Evolutionary conservation across 2,329 filamentous ascomycete genomes (phyloP), one percentile per base, ranked within the genome.

Genomic region (Stemphylium lycopersici): DNA sequence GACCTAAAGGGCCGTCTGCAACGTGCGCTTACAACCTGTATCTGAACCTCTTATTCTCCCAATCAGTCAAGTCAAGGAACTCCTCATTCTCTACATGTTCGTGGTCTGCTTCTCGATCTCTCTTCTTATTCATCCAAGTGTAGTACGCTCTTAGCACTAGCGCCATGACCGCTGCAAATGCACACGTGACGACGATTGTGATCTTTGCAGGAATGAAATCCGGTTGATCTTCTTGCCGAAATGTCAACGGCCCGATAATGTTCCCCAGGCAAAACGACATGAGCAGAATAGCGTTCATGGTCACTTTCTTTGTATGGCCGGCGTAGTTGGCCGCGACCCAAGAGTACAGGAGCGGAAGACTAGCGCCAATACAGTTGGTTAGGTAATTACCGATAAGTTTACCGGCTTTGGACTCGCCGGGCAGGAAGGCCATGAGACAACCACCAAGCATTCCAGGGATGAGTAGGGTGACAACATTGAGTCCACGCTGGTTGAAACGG

Each of bases 251-350:
- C 0, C 69, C 76, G 4, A 79, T 71, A 43, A 80, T 77, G 43
- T 79, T 80, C 1, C 72, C 73, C 0, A 72, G 38, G 32, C 70
- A 77, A 45, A 75, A 84, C 0, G 79, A 79, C 58, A 76, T 70
- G 52, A 75, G 76, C 6, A 76, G 56, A 0, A 74, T 69, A 6
- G 63, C 69, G 24, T 85, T 86, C n/a, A 84, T 84, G 22, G 87
- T 81, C 40, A 87, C 84, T 66, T 88, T 71, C 59, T 74, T 74
- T 7, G 70, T 74, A 36, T 73, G 67, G 2, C 70, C 71, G 6
- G 70, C 70, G 3, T 67, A 63, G 60, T 84, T 83, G 33, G 79
- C 79, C 0, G 80, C 81, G 37, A 79, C 78, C 53, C 83, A 76
- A 0, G 71, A 68, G 29, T 75, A 69, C 0, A 69, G 61, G 6